Base-by-base conservation (phyloP, 352 stramenopile species). In the Pseudoperonospora humuli region DNA sequence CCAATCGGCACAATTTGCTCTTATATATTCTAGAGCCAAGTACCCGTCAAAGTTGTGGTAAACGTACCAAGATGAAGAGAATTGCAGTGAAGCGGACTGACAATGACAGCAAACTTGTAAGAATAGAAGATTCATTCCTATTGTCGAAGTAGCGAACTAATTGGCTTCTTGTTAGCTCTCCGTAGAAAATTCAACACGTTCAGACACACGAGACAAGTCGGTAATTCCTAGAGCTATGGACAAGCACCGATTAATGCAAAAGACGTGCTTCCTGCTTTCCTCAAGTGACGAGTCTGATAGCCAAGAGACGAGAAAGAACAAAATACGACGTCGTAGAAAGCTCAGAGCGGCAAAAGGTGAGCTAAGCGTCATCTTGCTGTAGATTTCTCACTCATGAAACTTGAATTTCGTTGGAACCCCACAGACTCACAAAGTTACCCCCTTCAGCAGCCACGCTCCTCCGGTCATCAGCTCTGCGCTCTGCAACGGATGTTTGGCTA, bases 401-500 rank as follows among this genome's bases (percentile, higher is more conserved):
- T 21, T 47, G 7, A 3, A 9, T 41, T 38, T 26, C 20, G 18
- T 17, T 29, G 40, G 46, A 32, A 15, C 24, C 19, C 25, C 38
- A 39, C 23, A 6, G 39, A 39, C 6, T 35, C 21, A 21, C 34
- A 20, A 7, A 60, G 44, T 29, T 45, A 46, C 17, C 55, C 39
- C 10, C 29, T 31, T 13, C 32, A 53, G 11, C 42, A 49, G 8
- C 21, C 35, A 2, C 53, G 37, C 28, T 10, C 28, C 18, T 5
- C 47, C 43, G 39, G 35, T 7, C 23, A 32, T 54, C 37, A 54
- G 14, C 39, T 71, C 7, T 75, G 65, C 33, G 41, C 57, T 6
- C 54, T 83, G 7, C 70, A 80, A 42, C 62, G 68, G 15, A 76
- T 83, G 66, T 80, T 80, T 33, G 58, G 51, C 7, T 45, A 39